A percentile compares a stretch with the other conserved stretches of the same genome.
phyloP scores from a whole-genome alignment of 2,329 filamentous ascomycete genomes.

The Cryphonectria naterciae region DNA sequence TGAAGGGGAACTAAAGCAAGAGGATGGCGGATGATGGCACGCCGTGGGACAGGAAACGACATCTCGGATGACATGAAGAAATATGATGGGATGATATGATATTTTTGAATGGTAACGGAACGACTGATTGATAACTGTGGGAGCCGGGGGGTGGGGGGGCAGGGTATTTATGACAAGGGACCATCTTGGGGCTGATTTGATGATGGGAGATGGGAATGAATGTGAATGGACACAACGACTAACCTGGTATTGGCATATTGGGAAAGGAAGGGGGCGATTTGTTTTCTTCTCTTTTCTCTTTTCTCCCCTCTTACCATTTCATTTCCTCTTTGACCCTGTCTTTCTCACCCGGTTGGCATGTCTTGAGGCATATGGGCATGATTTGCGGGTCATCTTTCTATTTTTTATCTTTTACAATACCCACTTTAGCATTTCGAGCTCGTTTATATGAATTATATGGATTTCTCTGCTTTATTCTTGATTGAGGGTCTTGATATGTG shows the following conservation, averaged over 20 bases:
- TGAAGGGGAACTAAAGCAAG: constrained; percentile 40
- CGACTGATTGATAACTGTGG: not conserved
- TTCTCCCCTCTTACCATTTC: too few relatives aligned
- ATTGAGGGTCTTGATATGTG: not conserved
- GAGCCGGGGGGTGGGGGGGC: too few relatives aligned
- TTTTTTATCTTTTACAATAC: not conserved
- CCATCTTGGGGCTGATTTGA: not conserved
- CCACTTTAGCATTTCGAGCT: constrained; percentile 8
- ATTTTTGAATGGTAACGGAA: not conserved
- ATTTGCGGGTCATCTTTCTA: not conserved
- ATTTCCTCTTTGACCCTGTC: too few relatives aligned
- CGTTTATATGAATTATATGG: not conserved
- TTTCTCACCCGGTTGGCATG: not conserved
- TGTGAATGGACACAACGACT: too few relatives aligned
- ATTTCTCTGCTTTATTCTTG: not conserved
- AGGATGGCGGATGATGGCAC: not conserved
- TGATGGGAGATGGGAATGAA: not conserved
- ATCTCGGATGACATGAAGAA: not conserved
- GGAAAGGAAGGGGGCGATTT: not conserved
- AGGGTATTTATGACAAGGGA: too few relatives aligned
- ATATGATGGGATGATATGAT: not conserved
- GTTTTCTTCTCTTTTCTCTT: not conserved
- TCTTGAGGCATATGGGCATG: not conserved
- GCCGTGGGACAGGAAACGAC: not conserved
- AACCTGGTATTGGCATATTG: not conserved